Percentiles rank a stretch among this genome's conserved stretches.
These are phyloP conservation scores for Candida rishiriensis DNA, from an alignment of 805 yeast genomes.

Conservation along the genomic window DNA sequence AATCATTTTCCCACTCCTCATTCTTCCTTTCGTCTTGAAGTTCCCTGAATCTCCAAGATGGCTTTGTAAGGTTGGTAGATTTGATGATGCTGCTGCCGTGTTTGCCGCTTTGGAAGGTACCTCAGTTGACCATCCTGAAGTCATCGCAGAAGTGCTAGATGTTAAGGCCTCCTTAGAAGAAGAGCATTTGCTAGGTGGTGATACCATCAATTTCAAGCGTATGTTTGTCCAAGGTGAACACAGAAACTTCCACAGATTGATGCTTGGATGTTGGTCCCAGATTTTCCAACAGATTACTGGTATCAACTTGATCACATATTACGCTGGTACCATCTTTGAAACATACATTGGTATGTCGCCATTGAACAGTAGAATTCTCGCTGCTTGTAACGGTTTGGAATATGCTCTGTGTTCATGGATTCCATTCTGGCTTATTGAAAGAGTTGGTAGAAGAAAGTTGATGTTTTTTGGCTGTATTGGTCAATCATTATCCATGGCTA, in stretches of 20 bases:
- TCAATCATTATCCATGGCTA: slow-evolving; percentile 41
- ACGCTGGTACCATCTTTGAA: slow-evolving; percentile 53
- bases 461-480: slow-evolving; percentile 33
- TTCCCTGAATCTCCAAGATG: slow-evolving; percentile 44
- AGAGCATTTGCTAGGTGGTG: slow-evolving; percentile 20
- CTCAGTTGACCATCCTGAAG: slow-evolving; percentile 8
- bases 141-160: slow-evolving; percentile 15
- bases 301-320: slow-evolving; percentile 53
- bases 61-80: slow-evolving; percentile 34
- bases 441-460: slow-evolving; percentile 36
- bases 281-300: slow-evolving; percentile 49
- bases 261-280: slow-evolving; percentile 41
- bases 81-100: slow-evolving; percentile 39
- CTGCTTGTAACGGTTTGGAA: slow-evolving; percentile 37
- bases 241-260: slow-evolving; percentile 44
- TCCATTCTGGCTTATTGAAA: slow-evolving; percentile 42
- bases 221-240: slow-evolving; percentile 39
- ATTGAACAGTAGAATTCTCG: slow-evolving; percentile 37
- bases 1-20: slow-evolving; percentile 16
- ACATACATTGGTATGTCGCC: slow-evolving; percentile 42
- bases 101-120: slow-evolving; percentile 38
- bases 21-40: slow-evolving; percentile 12
- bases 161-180: slow-evolving; percentile 17
- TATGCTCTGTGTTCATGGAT: slow-evolving; percentile 32
- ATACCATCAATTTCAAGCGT: slow-evolving; percentile 22